These are phyloP conservation scores for Actinomucor elegans DNA, from an alignment of 371 early-diverging fungal genomes.

Conservation along the genomic window DNA sequence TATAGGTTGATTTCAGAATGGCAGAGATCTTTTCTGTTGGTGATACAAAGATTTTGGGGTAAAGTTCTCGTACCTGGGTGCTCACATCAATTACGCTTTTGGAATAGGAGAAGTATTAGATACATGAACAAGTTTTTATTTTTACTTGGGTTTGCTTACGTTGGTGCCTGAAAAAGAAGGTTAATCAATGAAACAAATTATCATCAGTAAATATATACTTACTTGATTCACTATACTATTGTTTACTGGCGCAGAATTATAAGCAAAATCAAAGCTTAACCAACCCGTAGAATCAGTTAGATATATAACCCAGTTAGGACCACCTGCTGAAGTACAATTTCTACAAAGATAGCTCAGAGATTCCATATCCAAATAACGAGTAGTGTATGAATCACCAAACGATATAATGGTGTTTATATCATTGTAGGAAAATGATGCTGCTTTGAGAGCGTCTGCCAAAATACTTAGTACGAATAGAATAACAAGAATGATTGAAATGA, in stretches of 20 bases:
- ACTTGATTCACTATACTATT: slow-evolving; percentile 33
- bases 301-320: slow-evolving; percentile 43
- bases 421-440: slow-evolving; percentile 8
- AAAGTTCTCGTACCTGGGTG: slow-evolving; percentile 29
- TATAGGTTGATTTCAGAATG: slow-evolving; percentile 6
- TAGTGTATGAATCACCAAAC: slow-evolving; percentile 46
- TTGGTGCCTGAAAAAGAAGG: slow-evolving; percentile 1
- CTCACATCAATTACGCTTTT: slow-evolving; percentile 32
- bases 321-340: slow-evolving; percentile 40
- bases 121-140: background rate
- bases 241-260: slow-evolving; percentile 37
- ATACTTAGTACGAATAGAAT: too few relatives aligned
- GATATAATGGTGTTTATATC: slow-evolving; percentile 28
- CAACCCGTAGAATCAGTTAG: slow-evolving; percentile 19
- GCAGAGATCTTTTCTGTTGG: background rate
- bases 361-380: slow-evolving; percentile 26
- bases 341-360: slow-evolving; percentile 28
- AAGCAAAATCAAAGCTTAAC: slow-evolving; percentile 40
- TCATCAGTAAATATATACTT: background rate
- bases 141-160: slow-evolving; percentile 6
- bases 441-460: too few relatives aligned
- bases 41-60: slow-evolving; percentile 20
- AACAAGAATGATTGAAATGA: too few relatives aligned
- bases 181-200: background rate
- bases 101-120: too few relatives aligned